phyloP scores from a whole-genome alignment of 176 grass and related monocot species.

The Zizania latifolia region DNA sequence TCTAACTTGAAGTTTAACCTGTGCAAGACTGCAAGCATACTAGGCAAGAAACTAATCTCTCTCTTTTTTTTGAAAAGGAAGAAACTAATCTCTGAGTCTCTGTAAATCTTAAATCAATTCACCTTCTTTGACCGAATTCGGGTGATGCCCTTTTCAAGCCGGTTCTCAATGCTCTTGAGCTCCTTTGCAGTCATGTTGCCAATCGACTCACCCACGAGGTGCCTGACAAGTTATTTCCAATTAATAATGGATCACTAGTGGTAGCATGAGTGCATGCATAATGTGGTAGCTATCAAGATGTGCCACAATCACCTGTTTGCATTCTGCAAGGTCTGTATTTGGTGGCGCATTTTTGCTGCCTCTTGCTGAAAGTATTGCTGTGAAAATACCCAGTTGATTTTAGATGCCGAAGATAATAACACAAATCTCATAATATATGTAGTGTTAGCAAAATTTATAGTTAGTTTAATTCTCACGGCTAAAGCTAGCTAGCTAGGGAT shows the following conservation, averaged over 20 bases:
- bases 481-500: not conserved
- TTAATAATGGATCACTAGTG: not conserved
- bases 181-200: constrained; percentile 63
- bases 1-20: not conserved
- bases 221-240: constrained; percentile 30
- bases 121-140: constrained; percentile 79
- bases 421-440: not conserved
- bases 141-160: constrained; percentile 57
- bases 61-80: too few relatives aligned
- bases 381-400: not conserved
- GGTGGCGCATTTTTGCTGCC: constrained; percentile 49
- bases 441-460: not conserved
- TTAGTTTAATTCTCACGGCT: not conserved
- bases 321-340: constrained; percentile 74
- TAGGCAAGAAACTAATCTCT: not conserved
- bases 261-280: not conserved
- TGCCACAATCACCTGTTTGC: constrained; percentile 40
- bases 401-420: not conserved
- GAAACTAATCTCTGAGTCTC: too few relatives aligned
- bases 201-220: constrained; percentile 64
- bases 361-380: constrained; percentile 87
- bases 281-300: not conserved
- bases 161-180: constrained; percentile 62
- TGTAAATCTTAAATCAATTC: too few relatives aligned
- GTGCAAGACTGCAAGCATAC: not conserved